Evolutionary conservation across 495 filamentous ascomycete species (phyloP).

Genomic region (Penicillium pulvis): DNA sequence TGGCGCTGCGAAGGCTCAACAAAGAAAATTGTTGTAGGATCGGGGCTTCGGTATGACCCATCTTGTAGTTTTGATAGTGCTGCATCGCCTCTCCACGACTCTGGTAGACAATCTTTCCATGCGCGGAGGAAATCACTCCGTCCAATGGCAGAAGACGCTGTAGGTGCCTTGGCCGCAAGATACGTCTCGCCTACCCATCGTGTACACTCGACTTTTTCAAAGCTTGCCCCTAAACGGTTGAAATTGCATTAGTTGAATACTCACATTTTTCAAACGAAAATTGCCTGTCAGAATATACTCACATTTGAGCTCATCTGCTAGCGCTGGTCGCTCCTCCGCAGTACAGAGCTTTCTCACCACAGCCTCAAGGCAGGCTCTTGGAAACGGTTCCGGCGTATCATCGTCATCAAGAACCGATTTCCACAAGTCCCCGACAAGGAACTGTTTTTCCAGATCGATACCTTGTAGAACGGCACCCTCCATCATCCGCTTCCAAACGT

Average conservation of each 20-base stretch:
- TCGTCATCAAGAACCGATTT: slow-evolving; percentile 51
- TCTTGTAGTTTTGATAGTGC: slow-evolving; percentile 47
- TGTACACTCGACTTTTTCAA: slow-evolving; percentile 48
- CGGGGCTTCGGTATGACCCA: slow-evolving; percentile 39
- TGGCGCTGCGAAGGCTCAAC: slow-evolving; percentile 38
- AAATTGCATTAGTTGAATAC: neutral
- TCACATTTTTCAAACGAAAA: neutral
- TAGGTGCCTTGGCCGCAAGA: slow-evolving; percentile 51
- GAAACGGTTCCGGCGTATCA: slow-evolving; percentile 34
- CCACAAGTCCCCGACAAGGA: slow-evolving; percentile 50
- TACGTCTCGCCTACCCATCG: slow-evolving; percentile 55
- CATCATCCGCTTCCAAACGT: slow-evolving; percentile 49
- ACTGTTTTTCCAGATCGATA: slow-evolving; percentile 48
- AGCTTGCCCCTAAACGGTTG: slow-evolving; percentile 42
- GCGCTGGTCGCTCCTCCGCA: slow-evolving; percentile 19
- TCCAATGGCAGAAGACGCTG: slow-evolving; percentile 34
- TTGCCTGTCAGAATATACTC: slow-evolving; percentile 15
- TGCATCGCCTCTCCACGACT: slow-evolving; percentile 58
- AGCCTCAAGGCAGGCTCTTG: slow-evolving; percentile 44
- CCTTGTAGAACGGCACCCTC: slow-evolving; percentile 48
- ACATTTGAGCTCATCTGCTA: slow-evolving; percentile 41
- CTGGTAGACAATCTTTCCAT: slow-evolving; percentile 62
- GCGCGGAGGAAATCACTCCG: slow-evolving; percentile 50
- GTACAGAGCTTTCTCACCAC: slow-evolving; percentile 43
- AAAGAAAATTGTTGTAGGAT: slow-evolving; percentile 44